Percentiles rank a stretch among this genome's conserved stretches.
Conservation (phyloP, 768 basidiomycete genomes). For the Termitomyces sp. region DNA sequence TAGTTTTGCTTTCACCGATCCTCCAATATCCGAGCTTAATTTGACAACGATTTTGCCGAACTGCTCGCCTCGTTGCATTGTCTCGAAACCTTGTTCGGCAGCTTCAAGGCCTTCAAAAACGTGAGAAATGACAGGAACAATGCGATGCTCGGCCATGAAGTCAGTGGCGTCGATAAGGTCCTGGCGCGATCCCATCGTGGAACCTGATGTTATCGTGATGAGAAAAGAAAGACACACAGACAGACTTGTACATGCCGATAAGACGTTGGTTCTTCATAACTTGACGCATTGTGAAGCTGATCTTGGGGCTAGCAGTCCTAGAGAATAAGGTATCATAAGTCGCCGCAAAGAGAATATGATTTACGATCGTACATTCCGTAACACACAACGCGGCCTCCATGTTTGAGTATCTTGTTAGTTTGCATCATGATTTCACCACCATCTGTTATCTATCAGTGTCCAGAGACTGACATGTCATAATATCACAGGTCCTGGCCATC, state of each 20-base stretch:
- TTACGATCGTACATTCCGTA: constrained; percentile 54
- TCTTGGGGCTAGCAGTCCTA: constrained; percentile 58
- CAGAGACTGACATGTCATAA: not conserved
- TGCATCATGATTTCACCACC: constrained; percentile 53
- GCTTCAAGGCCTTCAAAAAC: constrained; percentile 61
- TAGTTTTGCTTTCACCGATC: constrained; percentile 7
- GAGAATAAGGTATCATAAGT: not conserved
- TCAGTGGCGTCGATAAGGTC: constrained; percentile 69
- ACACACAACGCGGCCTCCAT: constrained; percentile 55
- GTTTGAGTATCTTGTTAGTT: constrained; percentile 44
- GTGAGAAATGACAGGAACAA: constrained; percentile 67
- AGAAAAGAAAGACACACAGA: not conserved
- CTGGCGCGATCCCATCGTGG: constrained; percentile 78
- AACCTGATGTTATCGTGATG: constrained; percentile 39
- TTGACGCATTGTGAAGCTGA: constrained; percentile 72
- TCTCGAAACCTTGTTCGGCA: constrained; percentile 66
- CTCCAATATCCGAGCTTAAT: constrained; percentile 19
- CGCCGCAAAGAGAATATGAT: not conserved
- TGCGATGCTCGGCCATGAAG: constrained; percentile 61
- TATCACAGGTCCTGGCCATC: not conserved
- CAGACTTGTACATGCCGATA: constrained; percentile 44
- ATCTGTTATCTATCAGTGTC: not conserved
- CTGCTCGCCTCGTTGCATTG: constrained; percentile 58
- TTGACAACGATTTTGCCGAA: constrained; percentile 76
- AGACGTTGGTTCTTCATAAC: constrained; percentile 72